Evolutionary conservation across 345 rosid species (phyloP), one percentile per base, ranked within the genome.

Genomic region (Mangifera indica): DNA sequence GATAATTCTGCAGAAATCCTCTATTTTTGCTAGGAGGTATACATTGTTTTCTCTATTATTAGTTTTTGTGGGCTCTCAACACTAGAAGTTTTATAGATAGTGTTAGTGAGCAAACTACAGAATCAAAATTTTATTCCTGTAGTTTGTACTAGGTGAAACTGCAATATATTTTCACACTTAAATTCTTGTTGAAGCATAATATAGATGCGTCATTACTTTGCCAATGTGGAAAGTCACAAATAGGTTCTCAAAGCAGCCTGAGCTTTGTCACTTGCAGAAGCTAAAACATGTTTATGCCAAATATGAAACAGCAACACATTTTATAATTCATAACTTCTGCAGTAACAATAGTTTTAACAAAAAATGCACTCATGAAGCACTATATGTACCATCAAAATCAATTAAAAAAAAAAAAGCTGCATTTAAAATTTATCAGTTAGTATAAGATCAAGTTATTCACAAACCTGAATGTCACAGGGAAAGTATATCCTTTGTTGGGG

Each of bases 391-490:
- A 53, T 15, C 60, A 20, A n/a, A n/a, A 54, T 13, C 53, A 44
- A n/a, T n/a, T n/a, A n/a, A n/a, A n/a, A n/a, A n/a, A 69, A 69
- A n/a, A 24, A 56, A 55, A 68, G 54, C 9, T 40, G 72, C 63
- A 69, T 20, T 17, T 53, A 22, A 56, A 67, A 32, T 44, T 40
- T 21, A 62, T 63, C 56, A 64, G 29, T 54, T 45, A 29, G 59
- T 46, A 67, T 13, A 62, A 18, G 32, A 58, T 3, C 26, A 45
- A 63, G 4, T 57, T 46, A 42, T 61, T 56, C 57, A 73, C 86
- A 74, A 29, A 93, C 98, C 94, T 86, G 85, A 90, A 83, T 77
- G 83, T 89, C 78, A 93, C 88, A 42, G 84, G 37, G 82, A 93
- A 93, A 72, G 72, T 81, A 76, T 83, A 93, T 76, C 98, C 97